Base-by-base conservation (phyloP, 1,284 basidiomycete species). In the Mycosarcoma maydis region DNA sequence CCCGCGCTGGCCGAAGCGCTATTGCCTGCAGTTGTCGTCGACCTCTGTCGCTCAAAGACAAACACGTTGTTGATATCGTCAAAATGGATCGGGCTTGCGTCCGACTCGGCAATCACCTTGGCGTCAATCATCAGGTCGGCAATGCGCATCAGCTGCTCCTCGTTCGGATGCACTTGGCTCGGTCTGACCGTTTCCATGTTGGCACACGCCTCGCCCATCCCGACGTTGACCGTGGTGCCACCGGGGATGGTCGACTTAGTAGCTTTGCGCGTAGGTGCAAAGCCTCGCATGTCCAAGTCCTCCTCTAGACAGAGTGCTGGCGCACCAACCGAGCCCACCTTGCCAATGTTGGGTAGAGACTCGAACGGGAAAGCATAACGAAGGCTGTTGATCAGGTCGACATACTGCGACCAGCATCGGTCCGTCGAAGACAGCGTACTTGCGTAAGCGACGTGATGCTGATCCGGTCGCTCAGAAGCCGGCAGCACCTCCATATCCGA, bases 81-180 rank as follows among this genome's bases (percentile, higher is more conserved):
- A 41, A 72, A 78, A 6, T 34, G 48, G n/a, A 80, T 60, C 2
- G 69, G 76, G 26, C 77, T 72, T 3, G 67, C 59, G 82, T 88
- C 85, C 44, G 86, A 83, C 42, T 85, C 84, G 13, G 86, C 87
- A n/a, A 94, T 79, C 9, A 83, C 83, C 62, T 85, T 86, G 2
- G 90, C 90, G 76, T 97, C 94, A 23, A 86, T 85, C 48, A 94
- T 85, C 42, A 98, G 83, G 82, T 97, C 94, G 27, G 87, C 86
- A 50, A 98, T 91, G 57, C 95, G 87, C 92, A 96, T 95, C 43
- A 97, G 84, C 76, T 94, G 91, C 84, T 94, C 92, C 72, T 92
- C 93, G 73, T 96, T 97, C 3, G 94, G 94, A 83, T 96, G 94
- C 8, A 90, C 88, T 52, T 88, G 86, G 52, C 60, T 55, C 49